These are phyloP conservation scores for Claviceps maximensis DNA, from an alignment of 2,329 filamentous ascomycete species.

Conservation along the genomic window DNA sequence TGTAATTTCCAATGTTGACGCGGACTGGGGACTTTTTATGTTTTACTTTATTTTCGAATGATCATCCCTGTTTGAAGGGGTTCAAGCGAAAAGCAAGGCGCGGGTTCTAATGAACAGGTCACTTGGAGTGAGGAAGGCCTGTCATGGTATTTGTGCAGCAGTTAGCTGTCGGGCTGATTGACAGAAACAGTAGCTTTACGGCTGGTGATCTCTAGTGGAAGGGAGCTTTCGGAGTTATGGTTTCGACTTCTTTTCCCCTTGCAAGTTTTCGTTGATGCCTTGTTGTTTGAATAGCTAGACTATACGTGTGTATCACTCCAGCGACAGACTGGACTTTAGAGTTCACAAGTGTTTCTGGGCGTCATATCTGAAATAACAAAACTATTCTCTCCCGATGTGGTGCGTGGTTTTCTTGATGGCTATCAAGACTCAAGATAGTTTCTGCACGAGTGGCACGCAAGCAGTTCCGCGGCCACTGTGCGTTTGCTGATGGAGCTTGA, in stretches of 20 bases:
- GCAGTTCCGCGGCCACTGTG: no score
- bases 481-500: no score
- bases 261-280: neutral
- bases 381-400: neutral
- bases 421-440: no score
- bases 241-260: neutral
- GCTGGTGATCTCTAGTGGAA: neutral
- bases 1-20: neutral
- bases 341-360: constrained; percentile 4
- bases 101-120: neutral
- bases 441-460: no score
- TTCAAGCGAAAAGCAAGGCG: neutral
- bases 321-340: constrained; percentile 1
- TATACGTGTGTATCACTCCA: constrained; percentile 2
- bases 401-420: neutral
- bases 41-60: neutral
- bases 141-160: neutral
- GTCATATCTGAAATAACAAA: neutral
- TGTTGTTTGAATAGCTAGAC: constrained; percentile 3
- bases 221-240: neutral
- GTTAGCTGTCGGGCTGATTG: neutral
- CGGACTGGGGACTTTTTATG: neutral
- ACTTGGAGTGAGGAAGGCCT: neutral
- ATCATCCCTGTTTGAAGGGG: neutral
- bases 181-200: neutral